Evolutionary conservation across 805 yeast species (phyloP).

Genomic region (Diddensiella santjacobensis): DNA sequence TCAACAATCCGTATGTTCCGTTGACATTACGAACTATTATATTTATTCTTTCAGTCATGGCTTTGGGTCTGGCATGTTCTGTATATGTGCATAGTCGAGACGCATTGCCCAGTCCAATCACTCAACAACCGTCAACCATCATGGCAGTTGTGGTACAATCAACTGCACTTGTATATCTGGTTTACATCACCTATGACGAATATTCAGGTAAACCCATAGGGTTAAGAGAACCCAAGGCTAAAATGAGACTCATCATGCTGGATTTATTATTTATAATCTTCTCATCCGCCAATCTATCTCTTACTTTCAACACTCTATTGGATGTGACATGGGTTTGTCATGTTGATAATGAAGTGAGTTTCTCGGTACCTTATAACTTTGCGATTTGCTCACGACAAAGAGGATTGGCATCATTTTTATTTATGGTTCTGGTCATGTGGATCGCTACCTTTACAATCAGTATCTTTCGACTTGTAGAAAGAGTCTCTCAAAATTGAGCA

Average conservation of each 20-base stretch:
- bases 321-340: slow-evolving; percentile 81
- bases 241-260: slow-evolving; percentile 72
- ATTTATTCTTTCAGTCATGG: slow-evolving; percentile 55
- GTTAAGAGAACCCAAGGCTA: slow-evolving; percentile 76
- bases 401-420: slow-evolving; percentile 73
- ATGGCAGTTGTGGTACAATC: slow-evolving; percentile 88
- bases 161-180: slow-evolving; percentile 68
- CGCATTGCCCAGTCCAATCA: slow-evolving; percentile 35
- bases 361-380: slow-evolving; percentile 34
- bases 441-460: slow-evolving; percentile 80
- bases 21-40: slow-evolving; percentile 63
- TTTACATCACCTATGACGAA: slow-evolving; percentile 86
- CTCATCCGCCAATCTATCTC: slow-evolving; percentile 79
- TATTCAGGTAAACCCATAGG: slow-evolving; percentile 91
- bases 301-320: slow-evolving; percentile 77
- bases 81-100: slow-evolving; percentile 35
- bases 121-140: slow-evolving; percentile 83
- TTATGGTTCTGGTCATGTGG: slow-evolving; percentile 75
- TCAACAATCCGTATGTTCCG: slow-evolving; percentile 79
- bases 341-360: slow-evolving; percentile 27
- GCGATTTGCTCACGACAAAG: slow-evolving; percentile 74
- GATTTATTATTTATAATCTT: slow-evolving; percentile 86
- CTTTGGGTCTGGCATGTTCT: slow-evolving; percentile 70
- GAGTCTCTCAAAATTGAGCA: slow-evolving; percentile 23
- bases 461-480: slow-evolving; percentile 73